These are phyloP conservation scores for Aspergillus pseudoglaucus DNA, from an alignment of 2,329 filamentous ascomycete genomes.

Conservation along the genomic window DNA sequence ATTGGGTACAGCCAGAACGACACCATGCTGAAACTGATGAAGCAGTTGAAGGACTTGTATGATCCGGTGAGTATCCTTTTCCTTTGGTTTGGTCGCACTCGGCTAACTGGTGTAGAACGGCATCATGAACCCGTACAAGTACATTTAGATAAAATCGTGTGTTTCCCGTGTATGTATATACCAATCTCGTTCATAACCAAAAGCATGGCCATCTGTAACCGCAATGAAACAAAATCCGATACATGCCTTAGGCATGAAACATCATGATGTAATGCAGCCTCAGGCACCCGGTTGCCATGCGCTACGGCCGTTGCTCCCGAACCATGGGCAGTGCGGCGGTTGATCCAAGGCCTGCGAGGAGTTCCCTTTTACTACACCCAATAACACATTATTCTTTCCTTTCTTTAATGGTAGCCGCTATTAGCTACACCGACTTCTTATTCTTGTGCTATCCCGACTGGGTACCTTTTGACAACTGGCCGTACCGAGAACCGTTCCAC, in stretches of 20 bases:
- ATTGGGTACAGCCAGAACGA: slow-evolving; percentile 88
- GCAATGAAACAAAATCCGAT: neutral
- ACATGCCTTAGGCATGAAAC: slow-evolving; percentile 1
- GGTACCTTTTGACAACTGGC: too few species aligned
- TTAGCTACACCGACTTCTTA: too few species aligned
- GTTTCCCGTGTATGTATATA: neutral
- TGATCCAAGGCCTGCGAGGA: slow-evolving; percentile 15
- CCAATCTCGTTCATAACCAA: neutral
- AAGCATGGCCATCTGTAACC: neutral
- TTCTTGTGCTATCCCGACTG: too few species aligned
- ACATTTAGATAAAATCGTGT: slow-evolving; percentile 51
- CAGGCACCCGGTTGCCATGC: slow-evolving; percentile 18
- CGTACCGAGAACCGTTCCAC: too few species aligned
- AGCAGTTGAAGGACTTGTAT: slow-evolving; percentile 86
- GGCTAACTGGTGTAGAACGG: slow-evolving; percentile 60
- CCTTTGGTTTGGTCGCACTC: neutral
- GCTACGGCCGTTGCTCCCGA: slow-evolving; percentile 15
- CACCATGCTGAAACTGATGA: slow-evolving; percentile 85
- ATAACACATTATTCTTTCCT: too few species aligned
- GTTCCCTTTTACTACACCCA: slow-evolving; percentile 1
- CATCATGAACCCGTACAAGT: slow-evolving; percentile 99
- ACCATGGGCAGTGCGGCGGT: slow-evolving; percentile 13
- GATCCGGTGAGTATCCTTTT: slow-evolving; percentile 66
- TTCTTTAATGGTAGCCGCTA: too few species aligned
- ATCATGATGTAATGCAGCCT: slow-evolving; percentile 3